Base-by-base conservation (phyloP, 2,329 filamentous ascomycete genomes). In the Calonectria henricotiae region DNA sequence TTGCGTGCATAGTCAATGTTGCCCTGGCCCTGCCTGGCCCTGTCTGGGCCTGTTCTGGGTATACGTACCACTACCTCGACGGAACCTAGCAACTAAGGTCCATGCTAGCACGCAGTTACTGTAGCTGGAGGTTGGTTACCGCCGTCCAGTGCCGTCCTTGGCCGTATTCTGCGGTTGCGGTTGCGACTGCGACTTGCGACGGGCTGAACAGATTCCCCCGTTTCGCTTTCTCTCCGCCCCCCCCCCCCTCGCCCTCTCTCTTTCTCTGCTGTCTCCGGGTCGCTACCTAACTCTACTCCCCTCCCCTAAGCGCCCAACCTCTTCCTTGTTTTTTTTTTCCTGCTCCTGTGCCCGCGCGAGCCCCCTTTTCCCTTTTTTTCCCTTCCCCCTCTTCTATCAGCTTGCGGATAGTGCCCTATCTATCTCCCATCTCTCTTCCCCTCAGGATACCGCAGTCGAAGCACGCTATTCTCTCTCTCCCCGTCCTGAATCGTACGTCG, bases 161-260 rank as follows among this genome's bases (percentile, higher is more conserved):
- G 37, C 63, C 63, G 63, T 66, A 60, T 44, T 69, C 69, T 43
- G 74, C 71, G 62, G 65, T 58, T 69, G 69, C 66, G 49, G 68
- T 76, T 77, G 75, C 75, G 72, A 77, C 75, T 71, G 71, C 76
- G 69, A 77, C 75, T 72, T 73, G 69, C 73, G 70, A 67, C 70
- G 64, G 64, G 49, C 47, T 64, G 46, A 63, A 67, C 65, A 67
- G 63, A 66, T 63, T 67, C 62, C 60, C 70, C 71, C 64, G 55
- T 69, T 65, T 72, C 66, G 67, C 71, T 66, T 66, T 68, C 60
- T 46, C 37, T 47, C 43, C 12, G 51, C 54, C 27, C 67, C 54
- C 37, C 55, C 62, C 55, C 44, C 20, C 46, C 61, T 58, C 27
- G 32, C 49, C 30, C 46, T 39, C 62, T 68, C 63, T 70, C 46